phyloP scores from a whole-genome alignment of 2,329 filamentous ascomycete genomes.

The Capronia epimyces region DNA sequence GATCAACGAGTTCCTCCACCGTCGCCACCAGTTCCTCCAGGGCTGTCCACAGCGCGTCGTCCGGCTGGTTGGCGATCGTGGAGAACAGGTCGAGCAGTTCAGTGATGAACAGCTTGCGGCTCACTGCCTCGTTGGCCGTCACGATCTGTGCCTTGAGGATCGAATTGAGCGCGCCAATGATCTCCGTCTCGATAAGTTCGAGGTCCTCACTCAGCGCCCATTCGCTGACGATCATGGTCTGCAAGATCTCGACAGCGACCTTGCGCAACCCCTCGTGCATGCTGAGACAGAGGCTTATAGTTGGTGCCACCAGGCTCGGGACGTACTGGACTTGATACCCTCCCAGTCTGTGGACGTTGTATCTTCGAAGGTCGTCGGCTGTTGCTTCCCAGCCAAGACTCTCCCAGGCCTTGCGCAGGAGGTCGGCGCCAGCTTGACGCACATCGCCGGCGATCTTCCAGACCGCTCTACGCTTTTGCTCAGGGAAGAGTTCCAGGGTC shows the following conservation, averaged over 20 bases:
- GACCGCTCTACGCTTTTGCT: slow-evolving; percentile 90
- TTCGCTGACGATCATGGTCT: slow-evolving; percentile 97
- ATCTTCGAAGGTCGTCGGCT: slow-evolving; percentile 69
- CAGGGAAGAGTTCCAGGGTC: slow-evolving; percentile 89
- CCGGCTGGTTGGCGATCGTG: slow-evolving; percentile 57
- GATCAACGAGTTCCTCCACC: slow-evolving; percentile 82
- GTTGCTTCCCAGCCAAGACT: slow-evolving; percentile 94
- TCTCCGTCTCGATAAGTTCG: slow-evolving; percentile 85
- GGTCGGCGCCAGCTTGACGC: slow-evolving; percentile 79
- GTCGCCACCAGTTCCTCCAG: slow-evolving; percentile 75
- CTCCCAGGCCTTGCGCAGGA: slow-evolving; percentile 83
- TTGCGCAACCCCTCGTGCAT: slow-evolving; percentile 85
- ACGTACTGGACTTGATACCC: slow-evolving; percentile 99
- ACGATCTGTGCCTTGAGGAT: slow-evolving; percentile 85
- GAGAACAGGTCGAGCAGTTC: slow-evolving; percentile 80
- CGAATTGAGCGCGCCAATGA: slow-evolving; percentile 86
- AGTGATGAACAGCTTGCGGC: slow-evolving; percentile 86
- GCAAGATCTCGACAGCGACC: slow-evolving; percentile 86
- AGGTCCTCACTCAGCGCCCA: slow-evolving; percentile 94
- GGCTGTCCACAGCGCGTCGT: slow-evolving; percentile 69
- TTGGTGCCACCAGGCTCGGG: slow-evolving; percentile 80
- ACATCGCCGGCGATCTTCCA: slow-evolving; percentile 99
- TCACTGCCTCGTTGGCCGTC: slow-evolving; percentile 65
- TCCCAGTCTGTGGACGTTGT: slow-evolving; percentile 76
- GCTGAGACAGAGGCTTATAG: slow-evolving; percentile 89